A percentile compares a stretch with the other conserved stretches of the same genome.
phyloP scores from a whole-genome alignment of 1,284 basidiomycete species.

The Marasmius tenuissimus region DNA sequence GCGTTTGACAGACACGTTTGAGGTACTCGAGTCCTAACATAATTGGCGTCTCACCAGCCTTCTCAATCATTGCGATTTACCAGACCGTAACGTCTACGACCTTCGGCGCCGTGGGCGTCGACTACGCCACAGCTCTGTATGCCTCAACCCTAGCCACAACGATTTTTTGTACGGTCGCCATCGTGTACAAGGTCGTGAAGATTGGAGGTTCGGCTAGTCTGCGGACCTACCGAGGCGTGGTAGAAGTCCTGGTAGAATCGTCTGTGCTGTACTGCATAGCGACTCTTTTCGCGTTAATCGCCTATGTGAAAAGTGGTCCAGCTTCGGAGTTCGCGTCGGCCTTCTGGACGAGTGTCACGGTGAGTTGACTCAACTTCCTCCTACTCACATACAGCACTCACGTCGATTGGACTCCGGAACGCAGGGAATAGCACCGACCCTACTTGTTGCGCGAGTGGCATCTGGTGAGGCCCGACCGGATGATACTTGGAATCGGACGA shows the following conservation, averaged over 20 bases:
- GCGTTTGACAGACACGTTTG: not conserved
- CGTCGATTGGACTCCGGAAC: not conserved
- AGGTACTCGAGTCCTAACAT: not conserved
- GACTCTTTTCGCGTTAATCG: constrained; percentile 7
- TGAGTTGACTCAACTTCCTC: not conserved
- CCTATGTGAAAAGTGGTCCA: constrained; percentile 5
- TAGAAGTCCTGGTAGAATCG: constrained; percentile 8
- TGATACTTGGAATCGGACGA: not conserved
- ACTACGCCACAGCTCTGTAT: constrained; percentile 10
- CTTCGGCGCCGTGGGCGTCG: constrained; percentile 5
- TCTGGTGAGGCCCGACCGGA: constrained; percentile 2
- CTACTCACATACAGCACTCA: not conserved
- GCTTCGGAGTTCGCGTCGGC: constrained; percentile 9
- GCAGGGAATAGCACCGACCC: constrained; percentile 1
- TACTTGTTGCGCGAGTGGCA: constrained; percentile 4
- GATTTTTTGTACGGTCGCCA: constrained; percentile 2
- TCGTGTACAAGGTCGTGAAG: not conserved
- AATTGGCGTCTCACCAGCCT: too few species aligned
- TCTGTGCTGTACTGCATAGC: constrained; percentile 3
- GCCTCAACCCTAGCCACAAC: constrained; percentile 7
- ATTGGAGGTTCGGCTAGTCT: not conserved
- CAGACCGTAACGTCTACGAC: not conserved
- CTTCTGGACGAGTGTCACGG: constrained; percentile 8
- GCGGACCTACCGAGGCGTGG: not conserved
- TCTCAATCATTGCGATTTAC: constrained; percentile 10